phyloP scores from a whole-genome alignment of 345 rosid species.

The Geranium rotundifolium region DNA sequence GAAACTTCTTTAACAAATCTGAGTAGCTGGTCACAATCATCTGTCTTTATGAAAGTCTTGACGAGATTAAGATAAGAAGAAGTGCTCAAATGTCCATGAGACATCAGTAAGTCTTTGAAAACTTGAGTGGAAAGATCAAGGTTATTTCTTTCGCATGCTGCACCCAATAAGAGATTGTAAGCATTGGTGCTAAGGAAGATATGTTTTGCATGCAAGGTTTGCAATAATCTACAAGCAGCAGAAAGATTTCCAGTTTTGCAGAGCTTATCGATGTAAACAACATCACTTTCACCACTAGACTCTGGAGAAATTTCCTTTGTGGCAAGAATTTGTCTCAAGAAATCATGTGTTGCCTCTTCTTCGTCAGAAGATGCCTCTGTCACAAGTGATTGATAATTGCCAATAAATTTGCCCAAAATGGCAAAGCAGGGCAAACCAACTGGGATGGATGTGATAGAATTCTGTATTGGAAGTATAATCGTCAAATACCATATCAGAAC shows the following conservation, averaged over 20 bases:
- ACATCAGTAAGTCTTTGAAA: constrained; percentile 34
- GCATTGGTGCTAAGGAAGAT: constrained; percentile 23
- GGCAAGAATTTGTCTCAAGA: constrained; percentile 22
- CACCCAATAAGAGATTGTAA: constrained; percentile 29
- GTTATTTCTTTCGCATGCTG: constrained; percentile 25
- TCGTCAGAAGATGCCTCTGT: constrained; percentile 27
- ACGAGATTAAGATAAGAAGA: constrained; percentile 45
- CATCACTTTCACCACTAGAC: constrained; percentile 19
- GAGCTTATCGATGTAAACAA: constrained; percentile 21
- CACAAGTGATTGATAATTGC: constrained; percentile 13
- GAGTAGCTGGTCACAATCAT: constrained; percentile 27
- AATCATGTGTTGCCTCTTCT: constrained; percentile 21
- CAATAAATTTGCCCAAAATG: constrained; percentile 9
- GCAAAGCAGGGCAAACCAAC: constrained; percentile 23
- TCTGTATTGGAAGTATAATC: constrained; percentile 34
- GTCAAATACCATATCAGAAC: constrained; percentile 7
- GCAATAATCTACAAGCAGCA: constrained; percentile 34
- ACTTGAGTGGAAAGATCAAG: constrained; percentile 23
- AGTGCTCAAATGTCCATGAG: constrained; percentile 34
- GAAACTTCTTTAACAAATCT: constrained; percentile 41
- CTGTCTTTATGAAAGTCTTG: constrained; percentile 33
- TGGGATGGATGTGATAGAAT: constrained; percentile 20
- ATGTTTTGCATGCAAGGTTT: constrained; percentile 25
- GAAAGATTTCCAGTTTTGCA: constrained; percentile 41
- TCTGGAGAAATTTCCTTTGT: constrained; percentile 17